These are phyloP conservation scores for Mycena maculata DNA, from an alignment of 768 basidiomycete genomes.

Conservation along the genomic window DNA sequence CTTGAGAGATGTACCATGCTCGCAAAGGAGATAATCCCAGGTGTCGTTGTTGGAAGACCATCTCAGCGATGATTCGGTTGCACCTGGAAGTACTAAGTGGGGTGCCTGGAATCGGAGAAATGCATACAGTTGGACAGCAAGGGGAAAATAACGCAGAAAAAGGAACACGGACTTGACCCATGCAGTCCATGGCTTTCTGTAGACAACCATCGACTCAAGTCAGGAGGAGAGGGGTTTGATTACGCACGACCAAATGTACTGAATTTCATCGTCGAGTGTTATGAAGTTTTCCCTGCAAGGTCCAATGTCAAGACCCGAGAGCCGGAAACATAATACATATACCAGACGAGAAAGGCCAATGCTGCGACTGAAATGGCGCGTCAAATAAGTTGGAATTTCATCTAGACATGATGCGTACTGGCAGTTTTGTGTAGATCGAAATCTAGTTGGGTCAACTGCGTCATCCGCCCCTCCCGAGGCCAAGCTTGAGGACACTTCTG, in stretches of 20 bases:
- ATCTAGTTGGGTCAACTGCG: not conserved
- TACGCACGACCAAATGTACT: conserved; percentile 45
- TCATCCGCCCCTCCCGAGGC: not conserved
- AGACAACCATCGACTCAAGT: not conserved
- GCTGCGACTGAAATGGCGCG: conserved; percentile 31
- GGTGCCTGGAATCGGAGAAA: not conserved
- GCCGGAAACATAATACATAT: not conserved
- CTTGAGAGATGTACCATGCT: conserved; percentile 28
- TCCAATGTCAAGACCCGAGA: not conserved
- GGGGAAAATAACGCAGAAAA: conserved; percentile 29
- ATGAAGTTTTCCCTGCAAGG: conserved; percentile 44
- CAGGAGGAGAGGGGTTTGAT: too few species aligned
- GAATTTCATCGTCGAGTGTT: conserved; percentile 46
- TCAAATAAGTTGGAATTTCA: not conserved
- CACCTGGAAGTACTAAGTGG: not conserved
- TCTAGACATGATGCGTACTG: conserved; percentile 5
- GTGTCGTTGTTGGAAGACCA: conserved; percentile 8
- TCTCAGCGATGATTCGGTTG: conserved; percentile 25
- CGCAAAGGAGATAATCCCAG: conserved; percentile 17
- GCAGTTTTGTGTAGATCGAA: conserved; percentile 29
- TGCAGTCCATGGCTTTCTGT: conserved; percentile 25
- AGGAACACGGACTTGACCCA: conserved; percentile 30
- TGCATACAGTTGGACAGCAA: conserved; percentile 24
- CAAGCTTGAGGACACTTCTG: not conserved
- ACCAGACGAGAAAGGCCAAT: conserved; percentile 37